Conservation (phyloP, 139 green algal genomes). For the Chlamydomonas sp. region DNA sequence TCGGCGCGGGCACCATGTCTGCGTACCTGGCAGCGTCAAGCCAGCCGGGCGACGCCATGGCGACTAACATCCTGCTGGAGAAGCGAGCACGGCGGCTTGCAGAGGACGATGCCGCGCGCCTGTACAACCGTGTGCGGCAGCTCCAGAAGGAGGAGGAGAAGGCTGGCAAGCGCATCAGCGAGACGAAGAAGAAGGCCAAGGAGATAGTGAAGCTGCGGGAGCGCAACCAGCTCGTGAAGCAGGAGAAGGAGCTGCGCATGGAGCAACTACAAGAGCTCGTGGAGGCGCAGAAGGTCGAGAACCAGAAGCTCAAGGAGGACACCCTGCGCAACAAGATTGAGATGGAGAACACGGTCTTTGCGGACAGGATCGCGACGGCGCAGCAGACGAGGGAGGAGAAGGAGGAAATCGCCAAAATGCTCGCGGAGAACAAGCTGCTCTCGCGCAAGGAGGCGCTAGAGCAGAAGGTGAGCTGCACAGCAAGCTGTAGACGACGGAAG, state of each 20-base stretch:
- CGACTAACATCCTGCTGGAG: slow-evolving; percentile 28
- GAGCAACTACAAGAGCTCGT: slow-evolving; percentile 36
- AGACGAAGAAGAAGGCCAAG: slow-evolving; percentile 53
- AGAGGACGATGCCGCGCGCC: slow-evolving; percentile 53
- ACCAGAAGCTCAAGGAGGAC: slow-evolving; percentile 44
- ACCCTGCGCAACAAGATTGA: slow-evolving; percentile 36
- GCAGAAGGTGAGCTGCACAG: too few relatives aligned
- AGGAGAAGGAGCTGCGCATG: slow-evolving; percentile 44
- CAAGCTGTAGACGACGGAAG: too few relatives aligned
- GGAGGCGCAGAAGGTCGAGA: slow-evolving; percentile 41
- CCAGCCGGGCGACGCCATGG: too few relatives aligned
- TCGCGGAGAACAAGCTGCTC: slow-evolving; percentile 43
- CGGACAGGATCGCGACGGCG: slow-evolving; percentile 28
- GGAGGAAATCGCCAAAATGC: slow-evolving; percentile 40
- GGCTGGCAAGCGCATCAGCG: slow-evolving; percentile 47
- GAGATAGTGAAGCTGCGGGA: slow-evolving; percentile 46
- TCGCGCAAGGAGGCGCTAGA: slow-evolving; percentile 52
- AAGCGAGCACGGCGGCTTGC: slow-evolving; percentile 36
- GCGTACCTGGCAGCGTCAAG: too few relatives aligned
- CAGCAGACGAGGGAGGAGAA: slow-evolving; percentile 53
- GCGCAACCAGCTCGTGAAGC: slow-evolving; percentile 39
- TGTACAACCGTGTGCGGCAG: slow-evolving; percentile 65
- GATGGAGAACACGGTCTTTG: slow-evolving; percentile 37
- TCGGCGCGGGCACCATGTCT: too few relatives aligned
- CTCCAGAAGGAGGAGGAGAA: slow-evolving; percentile 67